These are phyloP conservation scores for Zancudomyces culisetae DNA, from an alignment of 371 early-diverging fungal species.

Conservation along the genomic window DNA sequence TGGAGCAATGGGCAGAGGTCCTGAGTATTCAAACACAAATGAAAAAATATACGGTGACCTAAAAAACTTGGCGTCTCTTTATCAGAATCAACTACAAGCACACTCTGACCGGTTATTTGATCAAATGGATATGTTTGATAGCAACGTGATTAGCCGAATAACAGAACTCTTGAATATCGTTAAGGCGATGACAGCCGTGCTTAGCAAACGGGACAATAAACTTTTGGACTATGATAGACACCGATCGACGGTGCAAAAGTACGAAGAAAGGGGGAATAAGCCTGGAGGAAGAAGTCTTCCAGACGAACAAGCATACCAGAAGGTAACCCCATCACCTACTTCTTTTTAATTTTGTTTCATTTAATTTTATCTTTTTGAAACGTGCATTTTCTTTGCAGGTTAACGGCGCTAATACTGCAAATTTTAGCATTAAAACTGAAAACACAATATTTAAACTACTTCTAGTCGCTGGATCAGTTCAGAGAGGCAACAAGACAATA, in stretches of 20 bases:
- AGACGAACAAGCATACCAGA: constrained; percentile 32
- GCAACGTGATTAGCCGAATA: constrained; percentile 31
- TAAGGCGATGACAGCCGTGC: constrained; percentile 29
- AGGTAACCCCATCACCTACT: no score
- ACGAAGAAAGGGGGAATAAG: constrained; percentile 26
- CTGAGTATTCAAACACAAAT: no score
- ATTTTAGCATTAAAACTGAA: no score
- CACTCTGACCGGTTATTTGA: no score
- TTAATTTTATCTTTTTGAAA: no score
- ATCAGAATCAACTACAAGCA: no score
- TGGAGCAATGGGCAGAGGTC: no score
- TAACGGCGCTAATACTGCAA: no score
- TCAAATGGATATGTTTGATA: constrained; percentile 33
- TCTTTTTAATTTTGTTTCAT: no score
- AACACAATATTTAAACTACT: background rate
- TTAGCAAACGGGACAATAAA: constrained; percentile 41
- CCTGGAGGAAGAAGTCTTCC: constrained; percentile 25
- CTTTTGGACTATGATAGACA: constrained; percentile 43
- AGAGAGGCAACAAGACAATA: constrained; percentile 37
- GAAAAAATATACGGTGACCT: no score
- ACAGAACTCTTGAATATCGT: constrained; percentile 30
- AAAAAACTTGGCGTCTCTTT: no score
- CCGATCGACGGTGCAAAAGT: constrained; percentile 23
- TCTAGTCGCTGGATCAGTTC: constrained; percentile 18
- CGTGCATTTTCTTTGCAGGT: no score